These are phyloP conservation scores for Lasiodiplodia gonubiensis DNA, from an alignment of 2,329 filamentous ascomycete genomes.

Conservation along the genomic window DNA sequence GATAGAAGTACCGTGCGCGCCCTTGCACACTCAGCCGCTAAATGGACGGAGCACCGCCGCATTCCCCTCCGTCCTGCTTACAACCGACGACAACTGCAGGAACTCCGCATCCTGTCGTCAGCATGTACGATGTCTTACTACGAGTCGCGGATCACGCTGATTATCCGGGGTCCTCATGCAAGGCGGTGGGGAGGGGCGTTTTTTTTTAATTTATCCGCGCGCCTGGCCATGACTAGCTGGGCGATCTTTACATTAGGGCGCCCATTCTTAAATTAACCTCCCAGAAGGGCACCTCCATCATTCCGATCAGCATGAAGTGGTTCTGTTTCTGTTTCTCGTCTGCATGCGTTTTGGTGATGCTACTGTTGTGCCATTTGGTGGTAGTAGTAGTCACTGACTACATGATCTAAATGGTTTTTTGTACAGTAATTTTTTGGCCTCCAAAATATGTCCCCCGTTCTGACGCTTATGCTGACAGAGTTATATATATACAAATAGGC, in stretches of 20 bases:
- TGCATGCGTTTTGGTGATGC: background rate
- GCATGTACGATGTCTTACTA: too few relatives aligned
- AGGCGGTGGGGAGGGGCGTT: background rate
- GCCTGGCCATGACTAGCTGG: slow-evolving; percentile 8
- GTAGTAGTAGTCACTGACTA: background rate
- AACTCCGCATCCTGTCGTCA: too few relatives aligned
- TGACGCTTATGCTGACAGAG: background rate
- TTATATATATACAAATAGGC: background rate
- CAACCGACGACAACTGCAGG: too few relatives aligned
- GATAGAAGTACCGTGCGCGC: too few relatives aligned
- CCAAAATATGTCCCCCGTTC: background rate
- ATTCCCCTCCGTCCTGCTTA: too few relatives aligned
- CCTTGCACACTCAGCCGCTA: too few relatives aligned
- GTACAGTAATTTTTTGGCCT: background rate
- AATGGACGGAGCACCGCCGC: too few relatives aligned
- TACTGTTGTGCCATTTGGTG: background rate
- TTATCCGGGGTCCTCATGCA: background rate
- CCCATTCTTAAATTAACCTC: slow-evolving; percentile 10
- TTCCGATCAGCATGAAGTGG: background rate
- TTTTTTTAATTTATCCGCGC: background rate
- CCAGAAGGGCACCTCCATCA: background rate
- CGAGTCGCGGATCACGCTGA: too few relatives aligned
- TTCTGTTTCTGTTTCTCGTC: background rate
- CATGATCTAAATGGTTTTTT: background rate
- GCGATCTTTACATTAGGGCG: slow-evolving; percentile 12